Conservation (phyloP, 2,329 filamentous ascomycete genomes). For the Dothidotthia symphoricarpi region DNA sequence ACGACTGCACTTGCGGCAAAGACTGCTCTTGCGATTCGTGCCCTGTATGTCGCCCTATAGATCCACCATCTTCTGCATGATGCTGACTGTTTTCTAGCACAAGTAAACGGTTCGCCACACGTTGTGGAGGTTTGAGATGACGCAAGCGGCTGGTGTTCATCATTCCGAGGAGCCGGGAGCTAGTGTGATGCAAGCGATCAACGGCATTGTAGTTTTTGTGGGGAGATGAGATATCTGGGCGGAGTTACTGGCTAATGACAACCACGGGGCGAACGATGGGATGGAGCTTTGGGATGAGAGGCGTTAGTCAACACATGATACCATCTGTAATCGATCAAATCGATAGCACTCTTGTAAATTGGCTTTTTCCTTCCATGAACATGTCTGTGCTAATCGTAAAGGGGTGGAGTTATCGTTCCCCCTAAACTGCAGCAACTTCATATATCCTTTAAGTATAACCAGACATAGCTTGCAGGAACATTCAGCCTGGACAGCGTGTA, state of each 20-base stretch:
- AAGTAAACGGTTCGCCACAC: background rate
- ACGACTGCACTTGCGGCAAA: constrained; percentile 11
- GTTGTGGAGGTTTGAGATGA: background rate
- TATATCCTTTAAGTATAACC: too few relatives aligned
- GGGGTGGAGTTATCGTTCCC: too few relatives aligned
- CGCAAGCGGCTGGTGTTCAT: background rate
- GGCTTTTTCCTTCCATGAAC: too few relatives aligned
- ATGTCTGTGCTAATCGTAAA: too few relatives aligned
- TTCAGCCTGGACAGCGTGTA: background rate
- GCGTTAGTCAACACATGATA: too few relatives aligned
- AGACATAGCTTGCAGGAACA: too few relatives aligned
- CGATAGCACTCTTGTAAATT: too few relatives aligned
- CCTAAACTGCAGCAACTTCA: too few relatives aligned
- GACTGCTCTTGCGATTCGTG: constrained; percentile 15
- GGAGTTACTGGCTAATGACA: background rate
- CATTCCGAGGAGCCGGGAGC: background rate
- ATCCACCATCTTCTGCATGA: background rate
- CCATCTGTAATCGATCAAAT: too few relatives aligned
- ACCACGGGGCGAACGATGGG: background rate
- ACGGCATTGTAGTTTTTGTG: background rate
- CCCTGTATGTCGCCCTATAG: constrained; percentile 6
- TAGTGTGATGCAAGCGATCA: background rate
- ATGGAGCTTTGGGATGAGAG: too few relatives aligned
- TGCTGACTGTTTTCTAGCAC: constrained; percentile 2
- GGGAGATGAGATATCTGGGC: background rate